Evolutionary conservation across 1,139 yeast genomes (phyloP), one percentile per base, ranked within the genome.

Genomic region (Yarrowia galli): DNA sequence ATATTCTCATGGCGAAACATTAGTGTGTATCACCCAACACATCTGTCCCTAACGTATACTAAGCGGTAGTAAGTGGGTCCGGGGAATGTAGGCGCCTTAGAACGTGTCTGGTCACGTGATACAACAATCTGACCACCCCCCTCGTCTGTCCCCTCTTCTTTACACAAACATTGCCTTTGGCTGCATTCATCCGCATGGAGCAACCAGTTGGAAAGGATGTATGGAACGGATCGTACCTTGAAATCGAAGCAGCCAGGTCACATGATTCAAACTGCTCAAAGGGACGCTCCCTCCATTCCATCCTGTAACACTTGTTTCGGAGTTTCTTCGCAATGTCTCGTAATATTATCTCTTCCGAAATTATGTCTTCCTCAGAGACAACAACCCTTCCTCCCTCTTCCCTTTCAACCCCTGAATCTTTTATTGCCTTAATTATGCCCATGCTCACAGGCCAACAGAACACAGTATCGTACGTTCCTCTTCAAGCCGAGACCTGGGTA

Each of bases 101-200:
- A n/a, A n/a, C n/a, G n/a, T n/a, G n/a, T n/a, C n/a, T n/a, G 9
- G 32, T 28, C 42, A 38, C 42, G 42, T 38, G 18, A 38, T 7
- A 4, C 40, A 35, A 13, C 32, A 28, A 8, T 28, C 3, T 25
- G 7, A 3, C 15, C 36, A 1, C 2, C 15, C 36, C 36, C 18
- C n/a, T n/a, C 49, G 3, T 18, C 20, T 23, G 13, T 15, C 49
- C 9, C 25, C 7, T 46, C 48, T 46, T 25, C 35, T 22, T 18
- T 18, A 20, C 1, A 12, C 25, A 6, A 8, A 32, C 32, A 15
- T 8, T 23, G 2, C 5, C 35, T 25, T 18, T n/a, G 38, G 53
- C 53, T 28, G 38, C 53, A 48, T 48, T 48, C 18, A 48, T 48
- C 38, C 38, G 53, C 53, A 48, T 48, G 36, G 53, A 48, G 53